phyloP scores from a whole-genome alignment of 1,139 yeast species.

The Kurtzmaniella quercitrusa region DNA sequence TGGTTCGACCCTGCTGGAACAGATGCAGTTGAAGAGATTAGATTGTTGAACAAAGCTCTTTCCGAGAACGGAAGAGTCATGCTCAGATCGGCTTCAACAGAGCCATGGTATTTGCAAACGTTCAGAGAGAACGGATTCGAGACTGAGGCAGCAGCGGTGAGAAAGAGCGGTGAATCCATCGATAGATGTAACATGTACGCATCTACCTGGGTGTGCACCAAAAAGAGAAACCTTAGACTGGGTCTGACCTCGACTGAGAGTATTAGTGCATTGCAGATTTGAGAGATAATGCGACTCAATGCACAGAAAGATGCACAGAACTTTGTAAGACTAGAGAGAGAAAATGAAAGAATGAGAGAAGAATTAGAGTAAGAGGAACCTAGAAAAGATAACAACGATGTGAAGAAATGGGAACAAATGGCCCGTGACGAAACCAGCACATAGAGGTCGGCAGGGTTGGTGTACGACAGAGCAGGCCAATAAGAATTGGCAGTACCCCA shows the following conservation, averaged over 20 bases:
- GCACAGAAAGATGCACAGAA: background rate
- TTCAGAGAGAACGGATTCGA: conserved; percentile 65
- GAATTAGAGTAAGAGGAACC: too few relatives aligned
- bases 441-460: too few relatives aligned
- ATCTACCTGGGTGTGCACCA: conserved; percentile 80
- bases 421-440: too few relatives aligned
- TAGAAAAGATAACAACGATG: too few relatives aligned
- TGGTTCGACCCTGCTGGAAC: conserved; percentile 70
- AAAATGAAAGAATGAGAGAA: too few relatives aligned
- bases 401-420: too few relatives aligned
- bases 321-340: background rate
- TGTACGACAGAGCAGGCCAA: too few relatives aligned
- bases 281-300: background rate
- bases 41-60: conserved; percentile 60
- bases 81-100: conserved; percentile 68
- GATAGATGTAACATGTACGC: conserved; percentile 87
- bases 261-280: conserved; percentile 5
- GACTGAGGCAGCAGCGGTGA: conserved; percentile 65
- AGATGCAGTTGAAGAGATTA: conserved; percentile 65
- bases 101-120: conserved; percentile 73
- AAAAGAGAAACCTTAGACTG: conserved; percentile 15
- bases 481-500: too few relatives aligned
- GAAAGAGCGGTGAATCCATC: conserved; percentile 59
- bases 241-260: conserved; percentile 6
- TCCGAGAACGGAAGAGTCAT: conserved; percentile 68